Conservation (phyloP, 257 asterid genomes). For the Pogostemon cablin region DNA sequence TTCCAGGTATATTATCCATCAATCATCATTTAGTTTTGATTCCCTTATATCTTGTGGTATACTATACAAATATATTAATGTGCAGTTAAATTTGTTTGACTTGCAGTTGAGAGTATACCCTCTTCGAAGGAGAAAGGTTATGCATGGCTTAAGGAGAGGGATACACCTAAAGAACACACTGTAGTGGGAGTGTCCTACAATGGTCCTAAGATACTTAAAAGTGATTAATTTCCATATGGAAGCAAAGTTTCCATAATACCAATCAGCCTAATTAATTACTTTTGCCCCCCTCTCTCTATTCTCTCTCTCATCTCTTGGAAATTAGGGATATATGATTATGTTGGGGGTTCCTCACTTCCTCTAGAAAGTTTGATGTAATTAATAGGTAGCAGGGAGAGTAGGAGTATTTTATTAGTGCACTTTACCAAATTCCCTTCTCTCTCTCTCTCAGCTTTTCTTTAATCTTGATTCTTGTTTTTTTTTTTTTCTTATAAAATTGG, state of each 20-base stretch:
- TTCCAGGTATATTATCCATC: constrained; percentile 29
- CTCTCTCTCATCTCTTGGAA: background rate
- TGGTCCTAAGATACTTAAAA: constrained; percentile 70
- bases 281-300: too few relatives aligned
- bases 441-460: too few relatives aligned
- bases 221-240: constrained; percentile 16
- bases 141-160: constrained; percentile 87
- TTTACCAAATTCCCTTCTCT: too few relatives aligned
- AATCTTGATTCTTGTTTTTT: too few relatives aligned
- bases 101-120: constrained; percentile 39
- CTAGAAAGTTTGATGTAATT: constrained; percentile 32
- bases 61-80: too few relatives aligned
- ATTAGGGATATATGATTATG: too few relatives aligned
- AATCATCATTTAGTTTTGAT: too few relatives aligned
- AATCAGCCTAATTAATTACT: background rate
- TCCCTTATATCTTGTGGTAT: too few relatives aligned
- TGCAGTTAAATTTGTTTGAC: background rate
- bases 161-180: constrained; percentile 59
- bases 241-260: constrained; percentile 14
- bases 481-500: too few relatives aligned
- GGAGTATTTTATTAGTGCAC: background rate
- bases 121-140: constrained; percentile 41
- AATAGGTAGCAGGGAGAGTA: constrained; percentile 5
- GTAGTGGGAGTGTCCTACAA: constrained; percentile 60
- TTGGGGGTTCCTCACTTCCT: background rate